Conservation (phyloP, 352 stramenopile species). For the Phytophthora brassicae region DNA sequence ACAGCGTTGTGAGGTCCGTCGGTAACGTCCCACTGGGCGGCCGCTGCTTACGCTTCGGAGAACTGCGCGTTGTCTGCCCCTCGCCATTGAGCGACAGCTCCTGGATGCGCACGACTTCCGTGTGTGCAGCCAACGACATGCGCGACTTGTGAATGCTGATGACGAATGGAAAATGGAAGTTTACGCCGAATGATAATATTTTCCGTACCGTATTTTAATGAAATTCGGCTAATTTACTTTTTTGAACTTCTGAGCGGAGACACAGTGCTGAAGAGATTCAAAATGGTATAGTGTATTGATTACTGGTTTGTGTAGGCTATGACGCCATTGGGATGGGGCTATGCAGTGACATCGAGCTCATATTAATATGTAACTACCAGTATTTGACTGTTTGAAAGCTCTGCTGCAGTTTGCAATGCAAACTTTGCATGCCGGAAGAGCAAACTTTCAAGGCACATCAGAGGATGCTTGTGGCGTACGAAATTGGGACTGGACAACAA, state of each 20-base stretch:
- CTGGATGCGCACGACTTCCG: conserved; percentile 35
- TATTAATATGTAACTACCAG: too few species aligned
- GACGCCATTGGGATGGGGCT: conserved; percentile 14
- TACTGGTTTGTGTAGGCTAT: too few species aligned
- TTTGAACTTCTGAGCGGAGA: conserved; percentile 1
- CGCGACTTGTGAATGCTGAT: conserved; percentile 32
- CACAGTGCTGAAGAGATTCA: too few species aligned
- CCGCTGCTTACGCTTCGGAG: conserved; percentile 33
- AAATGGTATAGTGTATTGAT: too few species aligned
- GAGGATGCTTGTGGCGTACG: conserved; percentile 8
- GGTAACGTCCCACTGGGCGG: conserved; percentile 15
- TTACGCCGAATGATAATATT: conserved; percentile 1
- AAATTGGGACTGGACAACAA: conserved; percentile 2
- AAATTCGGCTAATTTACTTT: too few species aligned
- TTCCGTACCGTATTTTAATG: not conserved
- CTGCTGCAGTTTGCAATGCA: too few species aligned
- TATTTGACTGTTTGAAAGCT: too few species aligned
- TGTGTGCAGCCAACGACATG: conserved; percentile 23
- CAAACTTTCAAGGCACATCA: conserved; percentile 23
- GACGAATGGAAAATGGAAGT: conserved; percentile 24
- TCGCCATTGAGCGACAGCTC: conserved; percentile 35
- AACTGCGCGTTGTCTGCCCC: conserved; percentile 6
- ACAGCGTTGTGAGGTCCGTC: conserved; percentile 16
- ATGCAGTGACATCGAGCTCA: too few species aligned
- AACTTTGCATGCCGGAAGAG: too few species aligned